phyloP scores from a whole-genome alignment of 768 basidiomycete genomes.

The Daedaleopsis nitida region DNA sequence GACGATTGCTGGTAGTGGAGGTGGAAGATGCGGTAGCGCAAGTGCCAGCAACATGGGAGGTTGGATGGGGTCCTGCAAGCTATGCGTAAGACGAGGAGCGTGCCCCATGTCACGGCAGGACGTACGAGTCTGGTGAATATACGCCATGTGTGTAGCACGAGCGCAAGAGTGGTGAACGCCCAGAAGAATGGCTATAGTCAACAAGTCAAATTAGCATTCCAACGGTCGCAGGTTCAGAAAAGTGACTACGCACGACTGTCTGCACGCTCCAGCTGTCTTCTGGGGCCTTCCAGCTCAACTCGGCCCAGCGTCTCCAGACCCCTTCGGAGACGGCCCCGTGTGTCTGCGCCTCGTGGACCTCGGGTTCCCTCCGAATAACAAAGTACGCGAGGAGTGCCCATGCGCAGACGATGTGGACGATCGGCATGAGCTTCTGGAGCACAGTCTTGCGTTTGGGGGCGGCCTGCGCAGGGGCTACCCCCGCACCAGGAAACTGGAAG shows the following conservation, averaged over 20 bases:
- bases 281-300: constrained; percentile 45
- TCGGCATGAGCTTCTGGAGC: constrained; percentile 62
- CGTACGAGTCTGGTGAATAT: constrained; percentile 72
- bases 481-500: constrained; percentile 32
- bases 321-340: constrained; percentile 34
- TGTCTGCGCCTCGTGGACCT: constrained; percentile 41
- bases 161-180: constrained; percentile 74
- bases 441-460: constrained; percentile 38
- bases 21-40: constrained; percentile 65
- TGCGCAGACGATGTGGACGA: constrained; percentile 64
- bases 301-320: constrained; percentile 66
- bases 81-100: neutral
- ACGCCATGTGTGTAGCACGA: constrained; percentile 69
- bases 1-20: constrained; percentile 63
- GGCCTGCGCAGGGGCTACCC: constrained; percentile 15
- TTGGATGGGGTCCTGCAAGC: constrained; percentile 53
- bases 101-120: constrained; percentile 1
- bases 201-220: no score
- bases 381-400: constrained; percentile 72
- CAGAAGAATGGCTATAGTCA: constrained; percentile 73
- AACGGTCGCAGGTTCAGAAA: neutral
- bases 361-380: constrained; percentile 66
- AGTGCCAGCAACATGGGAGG: constrained; percentile 62
- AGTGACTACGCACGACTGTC: constrained; percentile 49
- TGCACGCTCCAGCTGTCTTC: constrained; percentile 51